phyloP scores from a whole-genome alignment of 306 rosid species.

The Macrotyloma uniflorum region DNA sequence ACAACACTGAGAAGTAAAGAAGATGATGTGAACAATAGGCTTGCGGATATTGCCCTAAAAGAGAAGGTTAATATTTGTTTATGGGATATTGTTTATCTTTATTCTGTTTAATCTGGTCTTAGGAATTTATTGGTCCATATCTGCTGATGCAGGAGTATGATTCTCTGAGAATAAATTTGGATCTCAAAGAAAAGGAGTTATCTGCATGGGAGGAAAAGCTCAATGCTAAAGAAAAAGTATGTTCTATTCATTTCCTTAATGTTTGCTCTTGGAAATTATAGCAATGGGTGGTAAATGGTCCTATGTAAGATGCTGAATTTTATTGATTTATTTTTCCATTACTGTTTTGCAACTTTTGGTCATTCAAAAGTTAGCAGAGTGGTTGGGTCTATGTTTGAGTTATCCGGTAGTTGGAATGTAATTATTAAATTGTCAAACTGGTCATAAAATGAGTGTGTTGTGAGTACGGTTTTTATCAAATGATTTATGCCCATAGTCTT shows the following conservation, averaged over 20 bases:
- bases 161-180: constrained; percentile 57
- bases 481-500: not conserved
- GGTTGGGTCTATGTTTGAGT: constrained; percentile 18
- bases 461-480: constrained; percentile 7
- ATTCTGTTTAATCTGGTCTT: not conserved
- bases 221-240: constrained; percentile 74
- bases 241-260: constrained; percentile 30
- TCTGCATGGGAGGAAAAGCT: constrained; percentile 73
- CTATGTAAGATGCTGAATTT: constrained; percentile 1
- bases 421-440: not conserved
- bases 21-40: constrained; percentile 74
- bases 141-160: constrained; percentile 70
- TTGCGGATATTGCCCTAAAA: constrained; percentile 63
- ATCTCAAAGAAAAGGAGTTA: constrained; percentile 79
- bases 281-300: not conserved
- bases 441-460: not conserved
- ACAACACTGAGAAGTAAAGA: constrained; percentile 69
- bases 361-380: not conserved
- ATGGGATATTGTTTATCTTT: constrained; percentile 9
- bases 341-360: constrained; percentile 5
- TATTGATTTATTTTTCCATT: not conserved
- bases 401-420: not conserved
- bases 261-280: constrained; percentile 11
- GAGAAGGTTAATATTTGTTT: constrained; percentile 67
- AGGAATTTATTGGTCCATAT: constrained; percentile 35